Evolutionary conservation across 78 protist genomes (phyloP), one percentile per base, ranked within the genome.

Genomic region (Dictyostelium intermedium): DNA sequence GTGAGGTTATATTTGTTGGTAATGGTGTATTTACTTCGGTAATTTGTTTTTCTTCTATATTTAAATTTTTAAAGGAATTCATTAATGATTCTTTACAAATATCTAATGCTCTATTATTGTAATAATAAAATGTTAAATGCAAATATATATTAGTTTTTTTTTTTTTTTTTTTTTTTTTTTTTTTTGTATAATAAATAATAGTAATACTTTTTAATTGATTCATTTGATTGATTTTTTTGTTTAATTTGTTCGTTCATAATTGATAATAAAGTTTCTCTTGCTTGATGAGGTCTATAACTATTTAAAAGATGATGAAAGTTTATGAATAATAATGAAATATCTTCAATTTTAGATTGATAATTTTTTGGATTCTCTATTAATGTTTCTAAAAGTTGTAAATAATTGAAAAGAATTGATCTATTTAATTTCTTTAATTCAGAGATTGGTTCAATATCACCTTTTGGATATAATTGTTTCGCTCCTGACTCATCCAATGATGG

Each of bases 201-300:
- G 1, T 56, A 20, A 27, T 72, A 86, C 92, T 66, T 87, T 27
- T 78, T 87, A 11, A 87, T 63, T 2, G 37, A 56, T 60, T 79
- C 47, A 70, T 50, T 89, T 32, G 61, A 35, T 50, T 80, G 74
- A 27, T 7, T 80, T 76, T 80, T 89, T 69, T 89, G 85, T 63
- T 89, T 89, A 50, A 78, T 63, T 81, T 89, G 94, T 34, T 89
- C 94, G 32, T 43, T 69, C 94, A 89, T 89, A 11, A 89, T 89
- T 39, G 85, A 74, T 8, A 80, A 9, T 50, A 89, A 69, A 2
- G 94, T 89, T 80, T 89, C 94, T 78, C 94, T 78, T 4, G 94
- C 89, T 80, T 89, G 87, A 43, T 89, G 94, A 34, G 94, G 94
- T 43, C 94, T 80, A 80, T 89, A 89, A 34, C 94, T 89, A 69